phyloP scores from a whole-genome alignment of 495 filamentous ascomycete species.

The Aspergillus funiculosus region DNA sequence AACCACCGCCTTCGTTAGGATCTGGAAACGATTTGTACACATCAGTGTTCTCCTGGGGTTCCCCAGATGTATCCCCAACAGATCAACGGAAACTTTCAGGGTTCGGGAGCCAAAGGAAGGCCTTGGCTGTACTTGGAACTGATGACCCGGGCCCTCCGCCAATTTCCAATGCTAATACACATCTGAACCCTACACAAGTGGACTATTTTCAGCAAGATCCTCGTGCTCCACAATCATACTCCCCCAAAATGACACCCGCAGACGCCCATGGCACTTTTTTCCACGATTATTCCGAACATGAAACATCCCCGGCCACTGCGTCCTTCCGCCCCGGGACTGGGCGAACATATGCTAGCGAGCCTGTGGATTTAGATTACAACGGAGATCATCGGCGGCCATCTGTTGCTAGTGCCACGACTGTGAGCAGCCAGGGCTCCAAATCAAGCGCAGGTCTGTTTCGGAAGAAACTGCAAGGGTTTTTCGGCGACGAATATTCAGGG shows the following conservation, averaged over 20 bases:
- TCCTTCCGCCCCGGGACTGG: constrained; percentile 58
- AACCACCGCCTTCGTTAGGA: constrained; percentile 15
- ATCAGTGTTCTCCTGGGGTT: constrained; percentile 41
- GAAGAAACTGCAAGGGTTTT: constrained; percentile 76
- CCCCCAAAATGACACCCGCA: constrained; percentile 26
- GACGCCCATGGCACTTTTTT: constrained; percentile 39
- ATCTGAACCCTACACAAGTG: constrained; percentile 22
- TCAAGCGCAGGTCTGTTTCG: constrained; percentile 64
- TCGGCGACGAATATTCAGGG: constrained; percentile 74
- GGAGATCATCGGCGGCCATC: constrained; percentile 80
- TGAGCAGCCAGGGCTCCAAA: constrained; percentile 86
- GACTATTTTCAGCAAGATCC: constrained; percentile 32
- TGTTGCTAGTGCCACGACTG: constrained; percentile 78
- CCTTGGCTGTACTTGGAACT: constrained; percentile 29
- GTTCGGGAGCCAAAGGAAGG: constrained; percentile 38
- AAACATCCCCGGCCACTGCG: constrained; percentile 57
- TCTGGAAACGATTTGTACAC: constrained; percentile 30
- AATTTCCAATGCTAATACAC: constrained; percentile 23
- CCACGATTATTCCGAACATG: constrained; percentile 38
- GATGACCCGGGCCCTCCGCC: constrained; percentile 27
- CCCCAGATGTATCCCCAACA: constrained; percentile 41
- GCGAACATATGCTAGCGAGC: constrained; percentile 58
- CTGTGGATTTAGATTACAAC: constrained; percentile 58
- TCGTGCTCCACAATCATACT: constrained; percentile 33
- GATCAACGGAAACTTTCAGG: constrained; percentile 39